phyloP scores from a whole-genome alignment of 352 stramenopile genomes.

The Phytophthora foliorum region DNA sequence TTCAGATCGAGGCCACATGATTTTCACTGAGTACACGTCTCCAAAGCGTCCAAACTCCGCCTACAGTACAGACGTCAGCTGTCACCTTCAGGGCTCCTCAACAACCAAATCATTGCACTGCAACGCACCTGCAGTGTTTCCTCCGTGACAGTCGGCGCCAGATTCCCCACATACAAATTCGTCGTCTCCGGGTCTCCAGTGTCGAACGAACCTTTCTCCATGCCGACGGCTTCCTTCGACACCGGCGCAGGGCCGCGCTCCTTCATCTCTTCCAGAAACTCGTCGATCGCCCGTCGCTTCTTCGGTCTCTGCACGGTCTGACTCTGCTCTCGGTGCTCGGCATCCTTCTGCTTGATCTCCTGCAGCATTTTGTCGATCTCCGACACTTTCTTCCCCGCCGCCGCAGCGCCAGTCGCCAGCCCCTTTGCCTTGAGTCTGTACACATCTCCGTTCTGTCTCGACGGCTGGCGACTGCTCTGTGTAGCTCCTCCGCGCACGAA shows the following conservation, averaged over 20 bases:
- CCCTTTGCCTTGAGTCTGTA: constrained; percentile 50
- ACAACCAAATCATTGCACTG: neutral
- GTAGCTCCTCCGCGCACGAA: constrained; percentile 58
- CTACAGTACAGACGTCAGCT: constrained; percentile 30
- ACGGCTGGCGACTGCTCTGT: neutral
- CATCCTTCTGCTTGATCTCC: constrained; percentile 76
- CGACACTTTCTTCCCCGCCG: constrained; percentile 41
- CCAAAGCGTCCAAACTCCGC: constrained; percentile 92
- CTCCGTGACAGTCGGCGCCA: constrained; percentile 94
- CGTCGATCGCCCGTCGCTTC: constrained; percentile 86
- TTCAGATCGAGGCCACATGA: constrained; percentile 98
- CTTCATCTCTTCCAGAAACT: constrained; percentile 93
- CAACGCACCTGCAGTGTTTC: constrained; percentile 78
- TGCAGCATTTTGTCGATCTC: constrained; percentile 80
- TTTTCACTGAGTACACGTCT: constrained; percentile 96
- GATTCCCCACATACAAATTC: constrained; percentile 96
- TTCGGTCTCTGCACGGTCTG: constrained; percentile 25
- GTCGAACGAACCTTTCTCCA: constrained; percentile 83
- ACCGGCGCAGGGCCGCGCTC: constrained; percentile 45
- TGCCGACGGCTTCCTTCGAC: constrained; percentile 24
- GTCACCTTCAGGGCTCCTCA: neutral
- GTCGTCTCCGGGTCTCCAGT: constrained; percentile 89
- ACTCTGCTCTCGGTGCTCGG: constrained; percentile 27
- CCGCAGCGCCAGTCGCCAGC: neutral
- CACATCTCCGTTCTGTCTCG: constrained; percentile 23